Percentiles rank a stretch among this genome's conserved stretches.
phyloP scores from a whole-genome alignment of 164 flowering plant species.

The Tinospora cordifolia region DNA sequence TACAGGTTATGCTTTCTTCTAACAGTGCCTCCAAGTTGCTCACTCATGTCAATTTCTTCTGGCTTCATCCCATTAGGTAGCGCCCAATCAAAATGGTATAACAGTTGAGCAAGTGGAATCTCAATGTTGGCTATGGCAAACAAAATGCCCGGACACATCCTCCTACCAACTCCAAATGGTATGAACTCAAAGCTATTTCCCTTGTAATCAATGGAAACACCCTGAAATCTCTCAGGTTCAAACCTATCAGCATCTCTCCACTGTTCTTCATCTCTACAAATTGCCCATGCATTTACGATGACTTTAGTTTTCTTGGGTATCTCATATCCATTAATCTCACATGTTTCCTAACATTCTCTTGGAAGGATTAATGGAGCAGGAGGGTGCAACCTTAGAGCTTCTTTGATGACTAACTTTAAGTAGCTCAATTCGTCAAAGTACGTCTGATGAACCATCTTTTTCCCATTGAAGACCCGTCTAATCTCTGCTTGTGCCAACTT shows the following conservation, averaged over 20 bases:
- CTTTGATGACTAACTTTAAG: conserved; percentile 11
- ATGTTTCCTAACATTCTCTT: conserved; percentile 16
- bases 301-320: conserved; percentile 12
- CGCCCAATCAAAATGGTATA: background rate
- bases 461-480: conserved; percentile 7
- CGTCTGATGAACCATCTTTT: conserved; percentile 2
- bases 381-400: conserved; percentile 14
- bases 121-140: conserved; percentile 14
- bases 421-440: conserved; percentile 5
- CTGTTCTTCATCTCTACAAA: conserved; percentile 21
- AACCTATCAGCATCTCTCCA: conserved; percentile 20
- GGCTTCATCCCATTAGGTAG: conserved; percentile 12
- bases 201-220: conserved; percentile 14
- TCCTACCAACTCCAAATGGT: conserved; percentile 22
- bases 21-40: conserved; percentile 17
- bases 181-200: conserved; percentile 16
- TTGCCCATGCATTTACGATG: conserved; percentile 11
- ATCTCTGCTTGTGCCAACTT: conserved; percentile 17
- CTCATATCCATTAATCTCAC: conserved; percentile 16
- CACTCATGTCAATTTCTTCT: conserved; percentile 23
- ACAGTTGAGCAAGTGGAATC: conserved; percentile 12
- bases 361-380: conserved; percentile 16
- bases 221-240: conserved; percentile 22
- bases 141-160: conserved; percentile 21
- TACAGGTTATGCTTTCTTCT: conserved; percentile 19